Conservation (phyloP, 768 basidiomycete species). For the Suillus fuscotomentosus region DNA sequence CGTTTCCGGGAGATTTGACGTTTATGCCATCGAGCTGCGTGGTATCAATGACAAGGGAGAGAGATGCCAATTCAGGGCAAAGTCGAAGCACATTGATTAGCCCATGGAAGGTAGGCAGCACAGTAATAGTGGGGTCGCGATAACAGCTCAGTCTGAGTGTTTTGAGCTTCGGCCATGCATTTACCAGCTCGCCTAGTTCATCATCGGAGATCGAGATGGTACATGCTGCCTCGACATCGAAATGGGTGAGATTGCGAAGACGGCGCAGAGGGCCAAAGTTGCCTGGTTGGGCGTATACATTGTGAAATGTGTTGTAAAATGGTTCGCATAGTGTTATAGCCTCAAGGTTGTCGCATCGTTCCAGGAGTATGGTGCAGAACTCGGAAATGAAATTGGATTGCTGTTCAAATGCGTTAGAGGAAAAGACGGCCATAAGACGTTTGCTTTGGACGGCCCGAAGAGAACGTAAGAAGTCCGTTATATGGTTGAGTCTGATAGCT, state of each 20-base stretch:
- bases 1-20: background rate
- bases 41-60: slow-evolving; percentile 24
- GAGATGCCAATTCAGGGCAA: slow-evolving; percentile 13
- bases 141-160: slow-evolving; percentile 18
- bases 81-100: slow-evolving; percentile 10
- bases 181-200: slow-evolving; percentile 13
- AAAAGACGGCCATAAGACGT: background rate
- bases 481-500: background rate
- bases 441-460: background rate
- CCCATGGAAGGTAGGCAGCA: slow-evolving; percentile 20
- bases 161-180: slow-evolving; percentile 22
- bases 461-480: background rate
- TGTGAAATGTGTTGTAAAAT: background rate
- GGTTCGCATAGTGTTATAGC: background rate
- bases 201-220: slow-evolving; percentile 15
- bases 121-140: slow-evolving; percentile 11
- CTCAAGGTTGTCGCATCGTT: background rate
- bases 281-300: background rate
- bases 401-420: too few species aligned
- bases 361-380: background rate
- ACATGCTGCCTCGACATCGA: slow-evolving; percentile 16
- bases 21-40: slow-evolving; percentile 1
- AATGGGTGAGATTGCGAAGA: background rate
- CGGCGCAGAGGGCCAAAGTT: background rate
- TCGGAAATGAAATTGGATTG: too few species aligned